Conservation (phyloP, 2,329 filamentous ascomycete species). For the Uncinocarpus reesii region DNA sequence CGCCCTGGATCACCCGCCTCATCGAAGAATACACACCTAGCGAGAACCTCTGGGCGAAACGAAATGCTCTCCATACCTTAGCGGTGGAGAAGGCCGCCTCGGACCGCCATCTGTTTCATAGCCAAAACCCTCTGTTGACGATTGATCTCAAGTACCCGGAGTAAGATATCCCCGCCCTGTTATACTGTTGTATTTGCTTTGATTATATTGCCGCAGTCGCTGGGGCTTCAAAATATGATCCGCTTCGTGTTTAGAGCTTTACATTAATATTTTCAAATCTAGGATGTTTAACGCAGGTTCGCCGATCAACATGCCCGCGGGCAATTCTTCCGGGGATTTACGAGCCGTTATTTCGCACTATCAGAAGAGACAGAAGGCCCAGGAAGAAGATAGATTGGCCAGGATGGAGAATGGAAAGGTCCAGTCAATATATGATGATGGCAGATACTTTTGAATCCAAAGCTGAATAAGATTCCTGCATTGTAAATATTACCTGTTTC, state of each 20-base stretch:
- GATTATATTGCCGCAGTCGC: neutral
- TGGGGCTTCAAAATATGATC: neutral
- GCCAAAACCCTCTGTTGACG: slow-evolving; percentile 31
- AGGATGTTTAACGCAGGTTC: slow-evolving; percentile 55
- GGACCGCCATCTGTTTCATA: slow-evolving; percentile 52
- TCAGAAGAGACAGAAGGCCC: slow-evolving; percentile 46
- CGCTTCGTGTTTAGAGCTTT: neutral
- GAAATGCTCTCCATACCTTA: slow-evolving; percentile 51
- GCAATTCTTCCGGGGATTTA: slow-evolving; percentile 48
- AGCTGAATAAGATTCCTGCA: slow-evolving; percentile 6
- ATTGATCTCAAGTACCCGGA: slow-evolving; percentile 53
- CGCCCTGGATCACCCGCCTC: slow-evolving; percentile 36
- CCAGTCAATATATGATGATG: slow-evolving; percentile 36
- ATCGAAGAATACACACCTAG: slow-evolving; percentile 48
- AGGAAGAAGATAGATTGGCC: slow-evolving; percentile 46
- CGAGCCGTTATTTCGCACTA: slow-evolving; percentile 53
- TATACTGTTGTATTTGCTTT: neutral
- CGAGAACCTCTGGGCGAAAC: slow-evolving; percentile 44
- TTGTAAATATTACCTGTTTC: slow-evolving; percentile 9
- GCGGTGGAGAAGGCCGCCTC: slow-evolving; percentile 53
- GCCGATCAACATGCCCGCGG: slow-evolving; percentile 55
- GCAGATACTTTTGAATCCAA: slow-evolving; percentile 19
- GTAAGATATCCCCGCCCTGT: slow-evolving; percentile 39
- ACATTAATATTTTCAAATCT: slow-evolving; percentile 3
- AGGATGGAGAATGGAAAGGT: slow-evolving; percentile 38